phyloP scores from a whole-genome alignment of 164 flowering plant species.

The Stephania yunnanensis region DNA sequence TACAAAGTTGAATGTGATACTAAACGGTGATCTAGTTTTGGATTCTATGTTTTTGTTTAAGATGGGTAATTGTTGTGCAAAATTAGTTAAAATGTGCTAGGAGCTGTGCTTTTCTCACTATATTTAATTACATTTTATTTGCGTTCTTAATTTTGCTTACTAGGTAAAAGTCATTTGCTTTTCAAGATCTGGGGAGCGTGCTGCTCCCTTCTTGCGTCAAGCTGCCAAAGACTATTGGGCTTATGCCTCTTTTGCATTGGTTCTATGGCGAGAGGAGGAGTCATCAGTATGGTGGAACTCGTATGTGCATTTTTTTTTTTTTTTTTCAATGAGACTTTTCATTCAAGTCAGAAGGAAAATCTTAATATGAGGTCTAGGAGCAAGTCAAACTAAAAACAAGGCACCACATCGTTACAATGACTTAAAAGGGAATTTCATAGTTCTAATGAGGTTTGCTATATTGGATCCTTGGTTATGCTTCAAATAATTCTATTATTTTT shows the following conservation, averaged over 20 bases:
- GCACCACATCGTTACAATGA: not conserved
- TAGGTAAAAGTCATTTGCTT: constrained; percentile 84
- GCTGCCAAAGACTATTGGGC: constrained; percentile 64
- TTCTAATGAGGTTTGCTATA: not conserved
- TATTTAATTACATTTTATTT: not conserved
- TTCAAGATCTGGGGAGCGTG: constrained; percentile 89
- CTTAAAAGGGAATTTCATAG: not conserved
- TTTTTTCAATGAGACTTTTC: not conserved
- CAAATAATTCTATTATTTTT: not conserved
- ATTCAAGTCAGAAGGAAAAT: not conserved
- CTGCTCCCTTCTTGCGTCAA: constrained; percentile 79
- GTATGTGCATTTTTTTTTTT: constrained; percentile 38
- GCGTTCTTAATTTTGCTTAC: not conserved
- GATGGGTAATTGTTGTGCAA: not conserved
- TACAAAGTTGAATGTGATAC: no score
- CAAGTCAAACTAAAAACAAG: not conserved
- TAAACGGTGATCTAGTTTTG: no score
- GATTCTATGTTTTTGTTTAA: no score
- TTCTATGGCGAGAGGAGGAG: constrained; percentile 83
- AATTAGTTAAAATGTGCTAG: not conserved
- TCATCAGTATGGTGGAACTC: constrained; percentile 77
- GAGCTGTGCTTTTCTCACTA: not conserved
- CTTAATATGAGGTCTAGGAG: not conserved
- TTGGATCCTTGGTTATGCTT: not conserved
- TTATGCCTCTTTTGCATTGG: constrained; percentile 78